A percentile compares a stretch with the other conserved stretches of the same genome.
Evolutionary conservation across 2,329 filamentous ascomycete genomes (phyloP).

Genomic region (Colletotrichum sansevieriae): DNA sequence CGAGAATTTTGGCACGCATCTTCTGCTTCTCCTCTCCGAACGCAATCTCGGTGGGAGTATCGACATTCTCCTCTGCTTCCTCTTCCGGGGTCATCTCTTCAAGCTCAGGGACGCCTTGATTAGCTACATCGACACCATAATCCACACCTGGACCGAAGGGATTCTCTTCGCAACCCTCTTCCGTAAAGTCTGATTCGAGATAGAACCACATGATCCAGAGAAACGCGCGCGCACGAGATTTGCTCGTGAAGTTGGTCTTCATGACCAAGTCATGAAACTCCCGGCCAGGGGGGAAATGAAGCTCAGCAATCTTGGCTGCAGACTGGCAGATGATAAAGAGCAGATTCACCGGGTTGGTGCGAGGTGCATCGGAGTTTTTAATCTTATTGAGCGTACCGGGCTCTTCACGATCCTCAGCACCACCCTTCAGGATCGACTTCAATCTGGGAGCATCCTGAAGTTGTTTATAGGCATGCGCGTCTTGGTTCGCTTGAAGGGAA

Average conservation of each 20-base stretch:
- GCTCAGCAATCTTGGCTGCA: slow-evolving; percentile 90
- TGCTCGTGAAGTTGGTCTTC: slow-evolving; percentile 85
- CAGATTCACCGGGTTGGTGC: slow-evolving; percentile 96
- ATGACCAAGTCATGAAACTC: slow-evolving; percentile 99
- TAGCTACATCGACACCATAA: slow-evolving; percentile 73
- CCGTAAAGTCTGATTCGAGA: slow-evolving; percentile 92
- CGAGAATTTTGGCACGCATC: slow-evolving; percentile 80
- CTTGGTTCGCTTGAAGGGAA: slow-evolving; percentile 93
- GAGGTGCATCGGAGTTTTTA: slow-evolving; percentile 72
- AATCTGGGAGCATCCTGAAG: slow-evolving; percentile 95
- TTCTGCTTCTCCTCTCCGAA: slow-evolving; percentile 81
- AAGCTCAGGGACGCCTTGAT: slow-evolving; percentile 78
- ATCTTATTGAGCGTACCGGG: slow-evolving; percentile 88
- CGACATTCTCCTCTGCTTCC: slow-evolving; percentile 78
- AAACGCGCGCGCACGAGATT: slow-evolving; percentile 87
- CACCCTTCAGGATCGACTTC: slow-evolving; percentile 97
- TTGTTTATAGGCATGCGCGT: slow-evolving; percentile 97
- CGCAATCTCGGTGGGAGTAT: slow-evolving; percentile 75
- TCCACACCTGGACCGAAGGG: slow-evolving; percentile 84
- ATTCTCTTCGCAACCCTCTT: slow-evolving; percentile 88
- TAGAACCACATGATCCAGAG: slow-evolving; percentile 99
- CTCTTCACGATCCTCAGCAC: slow-evolving; percentile 89
- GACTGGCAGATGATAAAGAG: slow-evolving; percentile 95
- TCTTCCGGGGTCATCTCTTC: slow-evolving; percentile 75
- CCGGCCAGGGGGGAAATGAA: slow-evolving; percentile 86